Evolutionary conservation across 768 basidiomycete species (phyloP).

Genomic region (Harrya chromipes): DNA sequence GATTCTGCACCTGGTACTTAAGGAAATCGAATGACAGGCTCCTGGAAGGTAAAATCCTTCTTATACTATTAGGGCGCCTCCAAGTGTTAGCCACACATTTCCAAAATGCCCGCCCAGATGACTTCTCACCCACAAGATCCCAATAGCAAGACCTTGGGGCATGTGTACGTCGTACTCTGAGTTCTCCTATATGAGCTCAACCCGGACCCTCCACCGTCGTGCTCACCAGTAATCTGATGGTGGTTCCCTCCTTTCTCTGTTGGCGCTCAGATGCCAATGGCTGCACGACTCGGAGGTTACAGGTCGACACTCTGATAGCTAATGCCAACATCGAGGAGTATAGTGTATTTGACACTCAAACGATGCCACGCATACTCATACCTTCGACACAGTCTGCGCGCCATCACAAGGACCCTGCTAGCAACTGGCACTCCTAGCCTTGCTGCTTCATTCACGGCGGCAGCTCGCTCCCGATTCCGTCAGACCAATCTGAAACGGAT

Average conservation of each 20-base stretch:
- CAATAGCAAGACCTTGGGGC: conserved; percentile 51
- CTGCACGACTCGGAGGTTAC: background rate
- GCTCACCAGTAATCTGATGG: conserved; percentile 31
- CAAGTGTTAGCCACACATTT: no score
- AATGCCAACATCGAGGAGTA: conserved; percentile 74
- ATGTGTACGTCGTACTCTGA: conserved; percentile 55
- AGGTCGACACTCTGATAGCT: conserved; percentile 71
- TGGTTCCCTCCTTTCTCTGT: conserved; percentile 11
- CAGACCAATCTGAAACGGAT: conserved; percentile 44
- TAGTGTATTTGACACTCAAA: conserved; percentile 29
- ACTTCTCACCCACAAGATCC: conserved; percentile 35
- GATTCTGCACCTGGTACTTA: no score
- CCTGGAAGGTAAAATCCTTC: no score
- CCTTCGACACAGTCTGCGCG: conserved; percentile 54
- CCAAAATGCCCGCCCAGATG: conserved; percentile 53
- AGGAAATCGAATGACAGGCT: no score
- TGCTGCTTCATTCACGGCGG: conserved; percentile 58
- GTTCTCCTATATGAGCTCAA: no score
- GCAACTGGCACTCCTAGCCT: conserved; percentile 65
- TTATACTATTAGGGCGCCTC: no score
- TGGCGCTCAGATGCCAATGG: no score
- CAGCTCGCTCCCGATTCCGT: conserved; percentile 58
- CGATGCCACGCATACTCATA: conserved; percentile 10
- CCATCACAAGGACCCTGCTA: conserved; percentile 68
- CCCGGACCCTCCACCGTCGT: background rate